Base-by-base conservation (phyloP, 2,329 filamentous ascomycete species). In the Clarireedia paspali region DNA sequence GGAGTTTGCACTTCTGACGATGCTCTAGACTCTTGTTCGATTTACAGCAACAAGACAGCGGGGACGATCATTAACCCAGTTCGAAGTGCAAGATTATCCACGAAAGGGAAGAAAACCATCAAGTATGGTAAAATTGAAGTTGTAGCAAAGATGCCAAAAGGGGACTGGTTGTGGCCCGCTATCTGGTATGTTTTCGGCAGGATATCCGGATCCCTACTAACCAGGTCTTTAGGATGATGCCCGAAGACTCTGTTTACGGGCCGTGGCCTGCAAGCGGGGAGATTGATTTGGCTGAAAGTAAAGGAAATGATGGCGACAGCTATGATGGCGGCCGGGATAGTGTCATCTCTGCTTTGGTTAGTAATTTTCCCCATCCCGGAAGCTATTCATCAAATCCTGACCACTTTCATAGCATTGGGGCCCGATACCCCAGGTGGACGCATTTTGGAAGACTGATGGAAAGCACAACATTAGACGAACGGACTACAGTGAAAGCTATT, bases 111-210 rank as follows among this genome's bases (percentile, higher is more conserved):
- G 53, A 73, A 73, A 57, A 70, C 68, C 12, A 75, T 80, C 60
- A 70, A 65, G 40, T 80, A 79, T 61, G 77, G 77, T 1, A 69
- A 73, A 46, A 73, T 82, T 34, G 79, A 82, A 62, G 76, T 82
- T 6, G 72, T 74, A 3, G 79, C 79, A 17, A 75, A 77, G 57
- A 64, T 81, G 61, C 77, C 79, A 6, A 67, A 66, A 36, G 78
- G 79, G 4, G 76, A 81, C 63, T 82, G 79, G 79, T 65, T 82
- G 24, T 81, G 78, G 78, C 77, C 74, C 30, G 71, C 71, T 2
- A 74, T 76, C 42, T 64, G 63, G 63, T 52, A 54, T 30, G 45
- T 47, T 57, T 38, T 14, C 49, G 9, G 40, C n/a, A 17, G 15
- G 17, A 42, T 30, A 2, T 5, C 12, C 7, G 4, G 0, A 26